Conservation (phyloP, 306 rosid species). For the Vachellia collinsii region DNA sequence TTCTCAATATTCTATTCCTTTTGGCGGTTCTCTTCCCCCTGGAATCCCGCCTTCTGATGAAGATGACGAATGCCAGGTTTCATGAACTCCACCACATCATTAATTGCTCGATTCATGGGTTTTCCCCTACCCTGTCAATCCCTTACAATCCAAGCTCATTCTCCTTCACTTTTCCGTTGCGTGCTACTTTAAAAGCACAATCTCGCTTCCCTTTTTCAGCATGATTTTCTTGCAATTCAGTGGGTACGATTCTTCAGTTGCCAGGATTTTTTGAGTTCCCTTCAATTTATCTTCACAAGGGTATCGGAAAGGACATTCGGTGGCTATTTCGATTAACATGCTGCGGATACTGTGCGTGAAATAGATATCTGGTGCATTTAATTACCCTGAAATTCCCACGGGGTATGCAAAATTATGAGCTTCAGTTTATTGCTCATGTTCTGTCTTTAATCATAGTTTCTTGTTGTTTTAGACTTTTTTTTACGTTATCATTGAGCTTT, state of each 20-base stretch:
- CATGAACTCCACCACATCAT: conserved; percentile 15
- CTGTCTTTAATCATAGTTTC: conserved; percentile 7
- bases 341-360: conserved; percentile 26
- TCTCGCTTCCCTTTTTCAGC: conserved; percentile 36
- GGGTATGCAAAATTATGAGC: conserved; percentile 21
- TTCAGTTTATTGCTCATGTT: conserved; percentile 21
- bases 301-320: conserved; percentile 17
- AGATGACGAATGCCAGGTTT: conserved; percentile 3
- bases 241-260: neutral
- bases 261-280: conserved; percentile 11
- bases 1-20: conserved; percentile 49
- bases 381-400: conserved; percentile 17
- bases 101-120: conserved; percentile 4
- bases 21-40: conserved; percentile 40
- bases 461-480: neutral
- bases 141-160: conserved; percentile 5
- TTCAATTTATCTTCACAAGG: conserved; percentile 33
- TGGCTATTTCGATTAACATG: conserved; percentile 33
- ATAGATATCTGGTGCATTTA: conserved; percentile 20
- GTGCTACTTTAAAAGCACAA: conserved; percentile 58
- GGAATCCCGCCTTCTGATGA: conserved; percentile 40
- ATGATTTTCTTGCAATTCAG: conserved; percentile 10
- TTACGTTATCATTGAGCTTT: conserved; percentile 7
- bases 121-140: neutral
- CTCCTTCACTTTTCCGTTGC: conserved; percentile 48